phyloP scores from a whole-genome alignment of 257 asterid genomes.

The Capsicum rhomboideum region DNA sequence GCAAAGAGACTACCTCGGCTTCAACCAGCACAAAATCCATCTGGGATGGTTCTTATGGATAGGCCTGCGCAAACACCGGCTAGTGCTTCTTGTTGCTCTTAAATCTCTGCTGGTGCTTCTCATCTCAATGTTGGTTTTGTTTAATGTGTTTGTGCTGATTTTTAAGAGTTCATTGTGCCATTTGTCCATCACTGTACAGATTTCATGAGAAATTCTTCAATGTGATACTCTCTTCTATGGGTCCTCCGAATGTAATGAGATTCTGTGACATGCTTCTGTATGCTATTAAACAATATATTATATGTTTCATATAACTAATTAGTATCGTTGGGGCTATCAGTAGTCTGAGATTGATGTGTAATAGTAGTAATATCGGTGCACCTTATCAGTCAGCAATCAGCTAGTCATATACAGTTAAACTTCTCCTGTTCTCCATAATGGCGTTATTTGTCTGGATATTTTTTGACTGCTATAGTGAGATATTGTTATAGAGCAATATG shows the following conservation, averaged over 20 bases:
- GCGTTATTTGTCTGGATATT: background rate
- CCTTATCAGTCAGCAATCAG: background rate
- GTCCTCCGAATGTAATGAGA: background rate
- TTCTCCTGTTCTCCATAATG: background rate
- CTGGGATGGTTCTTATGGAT: constrained; percentile 82
- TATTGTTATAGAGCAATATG: background rate
- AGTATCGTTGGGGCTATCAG: background rate
- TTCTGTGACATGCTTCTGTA: background rate
- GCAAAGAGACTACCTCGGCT: constrained; percentile 78
- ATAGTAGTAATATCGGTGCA: background rate
- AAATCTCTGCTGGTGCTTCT: background rate
- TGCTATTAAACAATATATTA: background rate
- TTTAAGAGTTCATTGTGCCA: background rate
- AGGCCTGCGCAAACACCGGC: constrained; percentile 43
- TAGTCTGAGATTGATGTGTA: background rate
- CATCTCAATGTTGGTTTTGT: background rate
- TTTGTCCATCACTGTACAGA: background rate
- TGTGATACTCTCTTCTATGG: background rate
- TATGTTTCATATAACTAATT: background rate
- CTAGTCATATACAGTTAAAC: background rate
- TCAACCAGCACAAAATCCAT: constrained; percentile 67
- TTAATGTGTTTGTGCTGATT: background rate
- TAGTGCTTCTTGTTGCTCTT: constrained; percentile 57
- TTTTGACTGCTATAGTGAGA: background rate
- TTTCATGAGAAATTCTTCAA: background rate